Evolutionary conservation across 2,329 filamentous ascomycete species (phyloP).

Genomic region (Alternaria tenuissima): DNA sequence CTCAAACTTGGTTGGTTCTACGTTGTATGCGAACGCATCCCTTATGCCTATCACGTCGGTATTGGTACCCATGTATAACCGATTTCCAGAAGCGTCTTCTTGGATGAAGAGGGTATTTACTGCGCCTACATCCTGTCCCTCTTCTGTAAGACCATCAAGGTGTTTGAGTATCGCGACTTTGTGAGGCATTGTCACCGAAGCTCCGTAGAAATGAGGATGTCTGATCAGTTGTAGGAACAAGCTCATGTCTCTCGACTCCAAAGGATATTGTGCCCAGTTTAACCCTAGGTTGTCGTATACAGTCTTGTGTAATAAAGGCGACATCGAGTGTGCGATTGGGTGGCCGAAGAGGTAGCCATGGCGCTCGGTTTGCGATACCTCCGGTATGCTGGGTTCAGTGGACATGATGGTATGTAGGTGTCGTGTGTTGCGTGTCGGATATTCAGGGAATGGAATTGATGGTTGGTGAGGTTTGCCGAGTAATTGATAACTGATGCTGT

Average conservation of each 20-base stretch:
- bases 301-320: constrained; percentile 63
- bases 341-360: constrained; percentile 66
- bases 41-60: constrained; percentile 82
- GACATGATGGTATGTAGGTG: constrained; percentile 21
- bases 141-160: constrained; percentile 76
- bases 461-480: neutral
- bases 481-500: neutral
- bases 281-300: constrained; percentile 61
- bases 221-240: constrained; percentile 60
- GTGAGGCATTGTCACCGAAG: constrained; percentile 83
- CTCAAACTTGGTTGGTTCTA: constrained; percentile 60
- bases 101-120: constrained; percentile 81
- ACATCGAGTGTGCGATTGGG: constrained; percentile 65
- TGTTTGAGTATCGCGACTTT: constrained; percentile 79
- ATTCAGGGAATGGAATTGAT: neutral
- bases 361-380: constrained; percentile 45
- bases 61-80: constrained; percentile 75
- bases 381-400: constrained; percentile 20
- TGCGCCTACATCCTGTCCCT: constrained; percentile 76
- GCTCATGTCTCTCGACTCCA: constrained; percentile 56
- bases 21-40: constrained; percentile 68
- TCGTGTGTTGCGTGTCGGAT: neutral
- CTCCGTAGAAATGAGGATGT: constrained; percentile 70
- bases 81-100: constrained; percentile 56
- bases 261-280: constrained; percentile 61